Evolutionary conservation across 306 rosid genomes (phyloP), one percentile per base, ranked within the genome.

Genomic region (Geum urbanum): DNA sequence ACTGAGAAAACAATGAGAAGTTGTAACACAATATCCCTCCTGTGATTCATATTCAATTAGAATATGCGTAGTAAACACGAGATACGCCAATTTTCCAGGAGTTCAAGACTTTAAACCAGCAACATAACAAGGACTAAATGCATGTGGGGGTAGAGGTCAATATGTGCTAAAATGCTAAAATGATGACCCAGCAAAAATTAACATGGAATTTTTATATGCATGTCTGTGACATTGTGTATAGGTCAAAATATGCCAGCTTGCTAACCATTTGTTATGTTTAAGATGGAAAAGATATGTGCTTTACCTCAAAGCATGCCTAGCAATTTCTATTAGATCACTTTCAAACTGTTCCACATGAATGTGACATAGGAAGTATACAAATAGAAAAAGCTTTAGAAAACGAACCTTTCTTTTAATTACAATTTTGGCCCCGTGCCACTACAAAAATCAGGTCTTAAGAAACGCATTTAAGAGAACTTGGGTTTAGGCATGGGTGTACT

Each of bases 401-500:
- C 81, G 77, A 84, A 76, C 79, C 84, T 69, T 84, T 70, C 66
- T 67, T 27, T 69, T 86, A 87, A 83, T 85, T 87, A 90, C 96
- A 90, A 84, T 40, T 27, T 40, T 79, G 80, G 85, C 85, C 83
- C 54, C 82, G 78, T 61, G 52, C 54, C 67, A 22, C 78, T 78
- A 83, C 79, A 82, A 83, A 83, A 80, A 81, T 81, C 81, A 78
- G 50, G 78, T 47, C 86, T 71, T 59, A 63, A 72, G 58, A 40
- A 68, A 73, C 80, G 72, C 80, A 74, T 64, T 94, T 84, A 91
- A 24, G 79, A 67, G 86, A 95, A 84, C 79, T 86, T 91, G 6
- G 99, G 97, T 66, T 94, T 94, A 37, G 89, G 96, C 78, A 74
- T 69, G 13, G 88, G 86, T 51, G 83, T 71, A 61, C 57, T 44